A percentile compares a stretch with the other conserved stretches of the same genome.
Conservation (phyloP, 148 eudicot genomes). For the Agrostemma githago region DNA sequence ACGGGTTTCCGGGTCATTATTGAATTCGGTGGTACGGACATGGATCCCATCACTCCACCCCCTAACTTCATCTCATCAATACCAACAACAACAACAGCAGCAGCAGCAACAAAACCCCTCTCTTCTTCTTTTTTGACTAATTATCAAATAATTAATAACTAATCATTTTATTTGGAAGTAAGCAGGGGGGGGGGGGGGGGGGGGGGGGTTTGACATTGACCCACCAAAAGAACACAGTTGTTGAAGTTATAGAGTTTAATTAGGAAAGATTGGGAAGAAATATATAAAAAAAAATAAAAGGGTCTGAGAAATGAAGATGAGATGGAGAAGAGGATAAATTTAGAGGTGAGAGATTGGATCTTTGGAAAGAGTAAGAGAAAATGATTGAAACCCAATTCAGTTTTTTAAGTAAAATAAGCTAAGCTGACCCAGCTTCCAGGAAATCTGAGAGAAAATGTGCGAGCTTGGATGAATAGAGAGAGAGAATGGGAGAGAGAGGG, state of each 20-base stretch:
- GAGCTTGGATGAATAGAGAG: conserved; percentile 10
- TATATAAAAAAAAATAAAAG: not conserved
- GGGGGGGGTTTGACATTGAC: no score
- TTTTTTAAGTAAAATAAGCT: conserved; percentile 17
- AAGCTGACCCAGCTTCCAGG: conserved; percentile 18
- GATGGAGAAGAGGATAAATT: not conserved
- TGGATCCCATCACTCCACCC: conserved; percentile 45
- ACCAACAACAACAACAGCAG: not conserved
- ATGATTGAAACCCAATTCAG: conserved; percentile 22
- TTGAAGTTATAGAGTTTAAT: conserved; percentile 6
- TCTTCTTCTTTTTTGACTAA: not conserved
- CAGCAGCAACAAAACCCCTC: conserved; percentile 4
- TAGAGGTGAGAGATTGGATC: conserved; percentile 13
- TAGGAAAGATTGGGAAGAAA: not conserved
- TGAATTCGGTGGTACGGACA: conserved; percentile 38
- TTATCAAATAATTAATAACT: not conserved
- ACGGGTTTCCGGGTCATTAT: conserved; percentile 44
- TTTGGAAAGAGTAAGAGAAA: conserved; percentile 9
- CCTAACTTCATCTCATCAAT: conserved; percentile 64
- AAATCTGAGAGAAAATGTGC: conserved; percentile 15
- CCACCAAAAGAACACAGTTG: conserved; percentile 18
- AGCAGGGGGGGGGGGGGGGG: no score
- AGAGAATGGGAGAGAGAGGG: conserved; percentile 18
- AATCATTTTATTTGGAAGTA: not conserved
- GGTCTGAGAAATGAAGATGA: not conserved